Evolutionary conservation across 2,329 filamentous ascomycete species (phyloP).

Genomic region (Kalaharituber pfeilii): DNA sequence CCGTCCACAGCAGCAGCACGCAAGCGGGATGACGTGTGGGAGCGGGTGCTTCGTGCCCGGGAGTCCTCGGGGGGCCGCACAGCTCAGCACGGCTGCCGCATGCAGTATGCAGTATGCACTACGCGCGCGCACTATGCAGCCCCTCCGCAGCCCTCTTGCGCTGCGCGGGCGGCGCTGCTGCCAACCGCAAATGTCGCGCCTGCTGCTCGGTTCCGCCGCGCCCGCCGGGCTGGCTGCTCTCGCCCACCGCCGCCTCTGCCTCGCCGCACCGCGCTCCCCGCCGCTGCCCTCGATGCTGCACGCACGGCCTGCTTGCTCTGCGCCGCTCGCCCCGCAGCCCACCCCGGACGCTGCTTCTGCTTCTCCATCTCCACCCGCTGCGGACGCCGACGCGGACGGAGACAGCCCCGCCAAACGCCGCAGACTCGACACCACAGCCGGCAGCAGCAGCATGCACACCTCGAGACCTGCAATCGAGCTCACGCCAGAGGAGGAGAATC

Average conservation of each 20-base stretch:
- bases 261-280: neutral
- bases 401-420: neutral
- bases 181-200: neutral
- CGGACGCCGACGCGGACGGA: too few relatives aligned
- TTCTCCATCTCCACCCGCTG: neutral
- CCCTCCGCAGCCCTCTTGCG: neutral
- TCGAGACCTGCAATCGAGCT: slow-evolving; percentile 36
- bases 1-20: too few relatives aligned
- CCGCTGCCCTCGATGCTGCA: neutral
- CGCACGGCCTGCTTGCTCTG: neutral
- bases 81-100: too few relatives aligned
- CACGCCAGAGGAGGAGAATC: slow-evolving; percentile 50
- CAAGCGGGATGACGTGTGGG: too few relatives aligned
- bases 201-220: neutral
- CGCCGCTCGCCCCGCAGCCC: neutral
- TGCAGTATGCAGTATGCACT: too few relatives aligned
- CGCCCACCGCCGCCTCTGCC: neutral
- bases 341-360: neutral
- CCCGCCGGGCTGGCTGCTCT: neutral
- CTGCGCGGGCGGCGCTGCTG: neutral
- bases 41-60: too few relatives aligned
- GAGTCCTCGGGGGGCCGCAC: too few relatives aligned
- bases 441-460: slow-evolving; percentile 19
- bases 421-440: slow-evolving; percentile 19
- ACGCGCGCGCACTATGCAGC: neutral